Evolutionary conservation across 768 basidiomycete genomes (phyloP).

Genomic region (Suillus subluteus): DNA sequence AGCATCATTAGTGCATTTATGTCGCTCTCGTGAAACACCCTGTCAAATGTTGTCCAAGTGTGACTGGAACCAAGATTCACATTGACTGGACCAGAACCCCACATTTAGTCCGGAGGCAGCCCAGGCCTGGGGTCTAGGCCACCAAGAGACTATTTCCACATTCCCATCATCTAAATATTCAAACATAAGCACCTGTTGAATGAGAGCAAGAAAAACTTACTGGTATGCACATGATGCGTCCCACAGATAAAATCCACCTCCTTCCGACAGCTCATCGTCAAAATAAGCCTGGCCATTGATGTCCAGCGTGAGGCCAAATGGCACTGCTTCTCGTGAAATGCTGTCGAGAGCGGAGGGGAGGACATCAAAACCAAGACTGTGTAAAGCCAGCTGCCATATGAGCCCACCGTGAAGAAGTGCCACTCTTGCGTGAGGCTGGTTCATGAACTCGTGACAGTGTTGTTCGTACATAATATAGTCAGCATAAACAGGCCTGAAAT

Average conservation of each 20-base stretch:
- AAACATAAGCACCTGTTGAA: no score
- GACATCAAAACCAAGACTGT: no score
- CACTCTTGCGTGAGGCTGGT: neutral
- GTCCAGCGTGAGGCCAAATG: neutral
- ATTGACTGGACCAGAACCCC: neutral
- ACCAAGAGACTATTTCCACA: neutral
- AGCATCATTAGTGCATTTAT: neutral
- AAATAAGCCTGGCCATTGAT: neutral
- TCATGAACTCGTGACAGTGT: neutral
- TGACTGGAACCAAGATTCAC: neutral
- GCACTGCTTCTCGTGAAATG: no score
- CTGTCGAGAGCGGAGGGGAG: no score
- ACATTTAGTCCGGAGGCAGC: neutral
- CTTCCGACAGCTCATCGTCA: neutral
- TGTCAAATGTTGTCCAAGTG: neutral
- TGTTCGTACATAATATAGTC: conserved; percentile 1
- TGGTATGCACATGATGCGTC: no score
- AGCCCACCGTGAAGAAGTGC: neutral
- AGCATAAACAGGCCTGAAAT: neutral
- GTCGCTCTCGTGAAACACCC: neutral
- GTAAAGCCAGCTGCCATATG: no score
- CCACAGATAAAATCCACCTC: no score
- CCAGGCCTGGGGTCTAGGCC: no score
- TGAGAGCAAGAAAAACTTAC: no score
- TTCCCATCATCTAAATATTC: neutral